These are phyloP conservation scores for Peniophora sp. DNA, from an alignment of 1,284 basidiomycete species.

Conservation along the genomic window DNA sequence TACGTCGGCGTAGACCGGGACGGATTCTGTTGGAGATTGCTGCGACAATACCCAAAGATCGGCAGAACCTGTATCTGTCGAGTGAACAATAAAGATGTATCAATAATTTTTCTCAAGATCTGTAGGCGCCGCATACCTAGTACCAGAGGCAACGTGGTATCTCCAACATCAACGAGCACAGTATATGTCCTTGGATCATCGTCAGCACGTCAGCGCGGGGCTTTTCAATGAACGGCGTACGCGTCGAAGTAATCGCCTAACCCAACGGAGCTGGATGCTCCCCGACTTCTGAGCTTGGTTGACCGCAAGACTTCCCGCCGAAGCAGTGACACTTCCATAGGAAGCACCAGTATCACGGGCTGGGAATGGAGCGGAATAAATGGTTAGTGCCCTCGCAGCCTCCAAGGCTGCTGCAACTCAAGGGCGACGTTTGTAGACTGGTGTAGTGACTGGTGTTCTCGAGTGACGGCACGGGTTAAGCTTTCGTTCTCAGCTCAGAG, in stretches of 20 bases:
- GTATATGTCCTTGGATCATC: conserved; percentile 20
- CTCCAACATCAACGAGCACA: conserved; percentile 21
- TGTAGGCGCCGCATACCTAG: conserved; percentile 15
- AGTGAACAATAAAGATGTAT: not conserved
- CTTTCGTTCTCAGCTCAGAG: too few relatives aligned
- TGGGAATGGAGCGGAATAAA: too few relatives aligned
- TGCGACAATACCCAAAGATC: conserved; percentile 31
- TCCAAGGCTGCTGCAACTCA: too few relatives aligned
- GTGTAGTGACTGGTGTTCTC: too few relatives aligned
- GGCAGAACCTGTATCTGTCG: conserved; percentile 29
- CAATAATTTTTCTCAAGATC: not conserved
- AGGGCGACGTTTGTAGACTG: too few relatives aligned
- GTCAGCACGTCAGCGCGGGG: not conserved
- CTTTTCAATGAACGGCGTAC: conserved; percentile 11
- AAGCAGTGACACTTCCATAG: conserved; percentile 4
- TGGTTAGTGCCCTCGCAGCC: too few relatives aligned
- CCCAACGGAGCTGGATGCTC: conserved; percentile 12
- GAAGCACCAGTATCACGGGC: not conserved
- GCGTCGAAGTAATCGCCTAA: conserved; percentile 21
- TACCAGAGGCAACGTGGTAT: conserved; percentile 18
- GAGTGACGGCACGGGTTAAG: too few relatives aligned
- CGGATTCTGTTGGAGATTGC: conserved; percentile 16
- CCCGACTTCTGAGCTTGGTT: conserved; percentile 5
- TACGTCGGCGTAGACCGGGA: conserved; percentile 21
- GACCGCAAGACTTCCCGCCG: not conserved